Percentiles rank a stretch among this genome's conserved stretches.
These are phyloP conservation scores for Trichoderma arundinaceum DNA, from an alignment of 2,329 filamentous ascomycete genomes.

Conservation along the genomic window DNA sequence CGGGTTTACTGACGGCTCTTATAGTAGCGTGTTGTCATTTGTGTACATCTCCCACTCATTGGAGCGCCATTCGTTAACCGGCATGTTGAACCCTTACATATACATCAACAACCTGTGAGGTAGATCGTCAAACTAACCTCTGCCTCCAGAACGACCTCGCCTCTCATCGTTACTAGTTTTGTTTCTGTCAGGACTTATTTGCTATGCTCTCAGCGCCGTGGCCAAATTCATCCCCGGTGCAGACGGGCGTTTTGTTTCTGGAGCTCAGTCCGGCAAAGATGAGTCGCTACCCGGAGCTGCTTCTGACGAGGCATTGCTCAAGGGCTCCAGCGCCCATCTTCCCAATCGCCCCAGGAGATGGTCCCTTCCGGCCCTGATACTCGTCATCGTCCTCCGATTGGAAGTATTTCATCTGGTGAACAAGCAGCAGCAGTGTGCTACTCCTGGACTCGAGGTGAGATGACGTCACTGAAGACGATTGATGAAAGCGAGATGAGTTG, in stretches of 20 bases:
- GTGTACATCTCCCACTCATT: constrained; percentile 54
- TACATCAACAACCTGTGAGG: neutral
- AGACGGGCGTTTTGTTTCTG: constrained; percentile 53
- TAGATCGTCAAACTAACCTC: neutral
- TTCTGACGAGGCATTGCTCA: constrained; percentile 40
- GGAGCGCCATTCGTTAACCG: constrained; percentile 56
- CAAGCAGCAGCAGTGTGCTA: constrained; percentile 57
- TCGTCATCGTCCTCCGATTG: constrained; percentile 54
- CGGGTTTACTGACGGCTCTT: neutral
- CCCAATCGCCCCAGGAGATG: constrained; percentile 56
- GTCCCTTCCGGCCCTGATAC: constrained; percentile 52
- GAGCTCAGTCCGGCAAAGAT: constrained; percentile 32
- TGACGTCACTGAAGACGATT: constrained; percentile 27
- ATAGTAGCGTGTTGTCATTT: constrained; percentile 55
- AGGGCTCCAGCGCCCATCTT: constrained; percentile 44
- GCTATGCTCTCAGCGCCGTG: constrained; percentile 50
- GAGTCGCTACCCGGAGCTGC: constrained; percentile 32
- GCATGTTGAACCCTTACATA: constrained; percentile 41
- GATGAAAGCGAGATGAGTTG: neutral
- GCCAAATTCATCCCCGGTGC: constrained; percentile 55
- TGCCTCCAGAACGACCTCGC: constrained; percentile 52
- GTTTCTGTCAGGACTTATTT: constrained; percentile 51
- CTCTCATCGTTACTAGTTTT: constrained; percentile 56
- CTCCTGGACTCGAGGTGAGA: constrained; percentile 55
- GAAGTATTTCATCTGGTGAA: constrained; percentile 55